phyloP scores from a whole-genome alignment of 192 early-diverging fungal genomes.

The Endogone sp. region DNA sequence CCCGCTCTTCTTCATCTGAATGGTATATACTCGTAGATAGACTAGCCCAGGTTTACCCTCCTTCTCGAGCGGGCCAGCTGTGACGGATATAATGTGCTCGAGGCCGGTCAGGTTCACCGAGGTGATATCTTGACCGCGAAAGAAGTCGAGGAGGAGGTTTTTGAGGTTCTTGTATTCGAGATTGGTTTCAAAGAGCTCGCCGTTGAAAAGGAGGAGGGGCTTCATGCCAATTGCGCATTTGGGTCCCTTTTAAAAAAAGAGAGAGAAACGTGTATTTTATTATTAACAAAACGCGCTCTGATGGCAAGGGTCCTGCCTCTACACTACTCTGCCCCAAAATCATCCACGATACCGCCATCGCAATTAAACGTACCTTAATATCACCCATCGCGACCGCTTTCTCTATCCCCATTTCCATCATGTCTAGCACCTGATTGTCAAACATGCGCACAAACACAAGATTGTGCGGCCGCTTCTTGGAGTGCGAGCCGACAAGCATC shows the following conservation, averaged over 20 bases:
- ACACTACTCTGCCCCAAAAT: too few relatives aligned
- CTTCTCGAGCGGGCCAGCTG: slow-evolving; percentile 58
- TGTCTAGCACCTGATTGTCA: slow-evolving; percentile 91
- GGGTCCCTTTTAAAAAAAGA: slow-evolving; percentile 32
- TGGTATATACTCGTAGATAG: slow-evolving; percentile 78
- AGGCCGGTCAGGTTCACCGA: slow-evolving; percentile 82
- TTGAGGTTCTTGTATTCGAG: slow-evolving; percentile 70
- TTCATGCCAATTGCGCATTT: slow-evolving; percentile 83
- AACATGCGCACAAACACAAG: slow-evolving; percentile 88
- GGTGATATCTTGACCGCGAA: slow-evolving; percentile 74
- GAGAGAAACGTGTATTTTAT: too few relatives aligned
- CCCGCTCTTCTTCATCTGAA: slow-evolving; percentile 84
- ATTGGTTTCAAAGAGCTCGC: slow-evolving; percentile 77
- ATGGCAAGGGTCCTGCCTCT: too few relatives aligned
- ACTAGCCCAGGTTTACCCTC: slow-evolving; percentile 63
- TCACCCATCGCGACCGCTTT: slow-evolving; percentile 63
- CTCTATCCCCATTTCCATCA: slow-evolving; percentile 90
- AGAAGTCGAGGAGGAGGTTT: slow-evolving; percentile 86
- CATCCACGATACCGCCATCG: too few relatives aligned
- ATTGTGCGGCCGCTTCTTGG: slow-evolving; percentile 96
- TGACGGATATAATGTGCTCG: slow-evolving; percentile 84
- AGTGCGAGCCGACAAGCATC: slow-evolving; percentile 86
- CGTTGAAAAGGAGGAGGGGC: slow-evolving; percentile 88
- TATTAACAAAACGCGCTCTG: not conserved
- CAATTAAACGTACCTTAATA: slow-evolving; percentile 48